Evolutionary conservation across 164 flowering plant species (phyloP).

Genomic region (Dillenia turbinata): DNA sequence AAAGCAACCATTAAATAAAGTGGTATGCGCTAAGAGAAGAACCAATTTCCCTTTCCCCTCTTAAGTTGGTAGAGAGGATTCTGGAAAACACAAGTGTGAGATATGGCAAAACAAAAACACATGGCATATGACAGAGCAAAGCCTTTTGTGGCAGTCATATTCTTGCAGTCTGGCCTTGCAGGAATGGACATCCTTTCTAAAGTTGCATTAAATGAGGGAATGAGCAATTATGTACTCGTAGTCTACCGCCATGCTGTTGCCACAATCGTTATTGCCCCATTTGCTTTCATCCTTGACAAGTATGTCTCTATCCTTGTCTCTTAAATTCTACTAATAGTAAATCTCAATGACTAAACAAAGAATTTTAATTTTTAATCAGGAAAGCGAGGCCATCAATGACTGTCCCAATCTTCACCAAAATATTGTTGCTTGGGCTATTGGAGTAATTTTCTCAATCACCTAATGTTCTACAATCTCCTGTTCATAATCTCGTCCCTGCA

Average conservation of each 20-base stretch:
- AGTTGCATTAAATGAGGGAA: slow-evolving; percentile 59
- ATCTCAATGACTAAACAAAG: too few species aligned
- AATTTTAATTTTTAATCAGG: slow-evolving; percentile 27
- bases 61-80: too few species aligned
- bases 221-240: slow-evolving; percentile 59
- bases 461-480: too few species aligned
- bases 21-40: too few species aligned
- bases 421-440: slow-evolving; percentile 43
- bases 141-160: slow-evolving; percentile 52
- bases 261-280: slow-evolving; percentile 54
- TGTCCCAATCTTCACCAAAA: slow-evolving; percentile 35
- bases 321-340: neutral
- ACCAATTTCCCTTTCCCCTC: too few species aligned
- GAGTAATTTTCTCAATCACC: slow-evolving; percentile 35
- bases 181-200: slow-evolving; percentile 70
- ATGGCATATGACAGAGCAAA: slow-evolving; percentile 15
- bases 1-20: too few species aligned
- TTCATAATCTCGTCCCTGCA: neutral
- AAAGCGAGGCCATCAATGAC: slow-evolving; percentile 66
- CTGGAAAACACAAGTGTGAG: too few species aligned
- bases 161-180: slow-evolving; percentile 60
- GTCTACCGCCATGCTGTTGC: slow-evolving; percentile 71
- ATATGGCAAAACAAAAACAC: too few species aligned
- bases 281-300: slow-evolving; percentile 56
- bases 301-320: slow-evolving; percentile 15